Evolutionary conservation across 331 rosid genomes (phyloP).

Genomic region (Malus hybrid): DNA sequence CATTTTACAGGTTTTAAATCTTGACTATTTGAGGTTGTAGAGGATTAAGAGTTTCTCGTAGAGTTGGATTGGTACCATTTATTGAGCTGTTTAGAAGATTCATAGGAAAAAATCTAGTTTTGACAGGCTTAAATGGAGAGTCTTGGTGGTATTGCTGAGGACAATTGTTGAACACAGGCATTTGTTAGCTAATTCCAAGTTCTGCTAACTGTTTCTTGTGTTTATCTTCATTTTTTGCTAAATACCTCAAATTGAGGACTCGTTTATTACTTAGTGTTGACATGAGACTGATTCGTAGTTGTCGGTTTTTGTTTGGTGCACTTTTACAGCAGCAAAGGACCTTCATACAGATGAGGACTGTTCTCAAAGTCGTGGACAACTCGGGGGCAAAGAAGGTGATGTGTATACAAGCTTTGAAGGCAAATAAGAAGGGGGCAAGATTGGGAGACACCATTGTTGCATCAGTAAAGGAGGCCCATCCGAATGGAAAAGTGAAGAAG

Average conservation of each 20-base stretch:
- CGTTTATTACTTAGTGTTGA: background rate
- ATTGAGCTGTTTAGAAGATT: too few relatives aligned
- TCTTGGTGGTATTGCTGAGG: too few relatives aligned
- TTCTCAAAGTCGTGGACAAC: constrained; percentile 88
- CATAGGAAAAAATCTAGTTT: too few relatives aligned
- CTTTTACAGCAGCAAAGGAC: constrained; percentile 59
- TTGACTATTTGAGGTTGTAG: too few relatives aligned
- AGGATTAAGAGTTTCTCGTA: too few relatives aligned
- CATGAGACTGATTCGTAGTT: background rate
- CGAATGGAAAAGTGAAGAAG: constrained; percentile 79
- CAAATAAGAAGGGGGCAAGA: constrained; percentile 69
- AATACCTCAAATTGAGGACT: background rate
- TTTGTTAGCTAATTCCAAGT: too few relatives aligned
- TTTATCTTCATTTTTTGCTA: background rate
- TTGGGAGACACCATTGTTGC: constrained; percentile 89
- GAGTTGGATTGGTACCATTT: too few relatives aligned
- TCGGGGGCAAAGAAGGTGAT: constrained; percentile 83
- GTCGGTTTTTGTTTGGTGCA: background rate
- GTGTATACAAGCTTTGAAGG: constrained; percentile 89
- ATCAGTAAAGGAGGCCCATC: constrained; percentile 86
- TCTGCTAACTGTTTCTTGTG: background rate
- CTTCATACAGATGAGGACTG: constrained; percentile 88
- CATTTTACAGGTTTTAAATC: too few relatives aligned
- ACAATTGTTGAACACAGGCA: too few relatives aligned
- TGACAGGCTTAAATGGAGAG: too few relatives aligned